These are phyloP conservation scores for Withania somnifera DNA, from an alignment of 305 asterid species.

Conservation along the genomic window DNA sequence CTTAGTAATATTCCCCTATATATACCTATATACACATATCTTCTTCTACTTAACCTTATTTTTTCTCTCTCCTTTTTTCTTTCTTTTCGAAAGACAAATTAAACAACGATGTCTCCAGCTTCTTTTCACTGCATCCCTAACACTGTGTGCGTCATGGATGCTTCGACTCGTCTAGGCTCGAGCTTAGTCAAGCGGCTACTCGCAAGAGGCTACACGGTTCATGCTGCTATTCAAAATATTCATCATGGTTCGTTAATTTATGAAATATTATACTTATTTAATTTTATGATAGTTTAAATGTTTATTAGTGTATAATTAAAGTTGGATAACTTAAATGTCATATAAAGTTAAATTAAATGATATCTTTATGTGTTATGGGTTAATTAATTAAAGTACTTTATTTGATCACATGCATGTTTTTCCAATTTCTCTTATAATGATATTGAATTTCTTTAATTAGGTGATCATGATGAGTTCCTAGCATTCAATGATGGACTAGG, in stretches of 20 bases:
- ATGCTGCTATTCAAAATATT: constrained; percentile 55
- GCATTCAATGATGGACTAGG: constrained; percentile 5
- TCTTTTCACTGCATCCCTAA: neutral
- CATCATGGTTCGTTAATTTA: constrained; percentile 9
- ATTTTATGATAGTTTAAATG: too few species aligned
- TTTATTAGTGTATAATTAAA: too few species aligned
- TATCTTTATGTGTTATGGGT: too few species aligned
- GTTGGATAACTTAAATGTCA: too few species aligned
- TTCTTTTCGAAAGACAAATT: neutral
- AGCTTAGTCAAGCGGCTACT: constrained; percentile 56
- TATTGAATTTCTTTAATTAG: neutral
- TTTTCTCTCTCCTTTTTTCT: neutral
- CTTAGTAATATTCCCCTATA: neutral
- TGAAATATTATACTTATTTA: too few species aligned
- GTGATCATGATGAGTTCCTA: neutral
- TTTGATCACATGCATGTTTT: neutral
- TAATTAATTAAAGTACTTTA: too few species aligned
- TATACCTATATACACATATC: neutral
- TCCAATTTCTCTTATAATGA: neutral
- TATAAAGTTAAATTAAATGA: too few species aligned
- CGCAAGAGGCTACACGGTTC: constrained; percentile 57
- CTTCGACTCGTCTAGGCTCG: constrained; percentile 55
- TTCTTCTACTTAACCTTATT: neutral
- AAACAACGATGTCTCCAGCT: neutral
- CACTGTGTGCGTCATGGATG: constrained; percentile 79